Conservation (phyloP, 345 rosid species). For the Carallia pectinifolia region DNA sequence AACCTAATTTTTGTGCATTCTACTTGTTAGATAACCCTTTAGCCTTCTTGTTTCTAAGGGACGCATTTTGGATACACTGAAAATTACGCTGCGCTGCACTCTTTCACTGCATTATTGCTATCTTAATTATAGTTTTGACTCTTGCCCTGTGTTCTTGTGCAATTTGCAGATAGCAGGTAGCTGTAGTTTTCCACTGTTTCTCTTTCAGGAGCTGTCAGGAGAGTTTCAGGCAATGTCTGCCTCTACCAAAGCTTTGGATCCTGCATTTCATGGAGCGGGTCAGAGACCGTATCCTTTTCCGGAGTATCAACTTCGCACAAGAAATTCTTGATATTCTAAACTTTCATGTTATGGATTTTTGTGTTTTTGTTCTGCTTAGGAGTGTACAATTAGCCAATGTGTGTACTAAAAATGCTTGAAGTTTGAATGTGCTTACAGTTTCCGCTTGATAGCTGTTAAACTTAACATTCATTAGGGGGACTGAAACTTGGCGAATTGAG, state of each 20-base stretch:
- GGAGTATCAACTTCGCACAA: conserved; percentile 3
- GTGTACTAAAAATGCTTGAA: background rate
- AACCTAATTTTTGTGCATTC: too few relatives aligned
- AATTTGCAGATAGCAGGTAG: conserved; percentile 10
- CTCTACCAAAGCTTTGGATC: conserved; percentile 76
- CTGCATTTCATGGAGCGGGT: conserved; percentile 95
- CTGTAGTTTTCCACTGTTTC: conserved; percentile 11
- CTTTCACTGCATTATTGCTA: conserved; percentile 10
- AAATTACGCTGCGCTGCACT: conserved; percentile 1
- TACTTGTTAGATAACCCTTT: too few relatives aligned
- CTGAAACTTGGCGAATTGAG: conserved; percentile 98
- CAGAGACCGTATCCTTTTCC: conserved; percentile 84
- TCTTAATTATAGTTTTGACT: conserved; percentile 10
- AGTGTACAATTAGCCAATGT: too few relatives aligned
- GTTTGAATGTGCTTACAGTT: conserved; percentile 14
- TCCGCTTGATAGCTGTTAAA: conserved; percentile 27
- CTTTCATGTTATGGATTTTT: background rate
- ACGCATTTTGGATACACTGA: background rate
- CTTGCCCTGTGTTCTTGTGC: conserved; percentile 18
- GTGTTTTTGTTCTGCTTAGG: too few relatives aligned
- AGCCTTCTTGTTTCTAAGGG: background rate
- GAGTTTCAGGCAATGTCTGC: conserved; percentile 56
- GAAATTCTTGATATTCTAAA: conserved; percentile 6
- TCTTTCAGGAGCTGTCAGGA: conserved; percentile 12
- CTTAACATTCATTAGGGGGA: conserved; percentile 79